Evolutionary conservation across 306 rosid species (phyloP), one percentile per base, ranked within the genome.

Genomic region (Alnus rubra): DNA sequence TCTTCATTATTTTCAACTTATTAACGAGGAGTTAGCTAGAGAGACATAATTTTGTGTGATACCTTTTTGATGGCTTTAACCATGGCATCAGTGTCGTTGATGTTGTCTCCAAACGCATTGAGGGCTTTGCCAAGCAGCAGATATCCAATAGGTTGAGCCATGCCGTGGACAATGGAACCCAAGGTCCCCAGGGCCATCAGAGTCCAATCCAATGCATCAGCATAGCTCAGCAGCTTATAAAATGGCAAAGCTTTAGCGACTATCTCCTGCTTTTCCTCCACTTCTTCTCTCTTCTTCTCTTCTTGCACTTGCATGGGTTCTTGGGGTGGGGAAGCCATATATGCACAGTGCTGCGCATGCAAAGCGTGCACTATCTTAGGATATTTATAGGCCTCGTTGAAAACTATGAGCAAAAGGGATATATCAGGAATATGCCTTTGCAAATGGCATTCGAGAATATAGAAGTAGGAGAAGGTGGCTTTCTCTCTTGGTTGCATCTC

Each of bases 101-200:
- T 84, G 48, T 94, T 90, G 78, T 71, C 81, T 30, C 98, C 97
- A 80, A 79, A 90, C 7, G 94, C 93, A 85, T 94, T 76, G 51
- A 92, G 91, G 68, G 97, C 98, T 84, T 81, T 92, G 37, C 98
- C 98, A 39, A 92, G 84, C 78, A 94, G 79, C 3, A 92, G 63
- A 79, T 94, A 94, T 0, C 98, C 98, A 71, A 92, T 78, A 8
- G 98, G 97, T 74, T 84, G 86, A 76, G 98, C 97, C 94, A 90
- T 90, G 75, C 98, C 98, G 83, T 94, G 98, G 53, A 94, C 91
- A 62, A 86, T 18, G 0, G 98, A 84, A 62, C 98, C 98, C 28
- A 94, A 11, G 2, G 79, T 49, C 48, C 97, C 98, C 71, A 92
- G 51, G 52, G 81, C 87, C 96, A 92, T 94, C 37, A 94, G 80